Base-by-base conservation (phyloP, 2,329 filamentous ascomycete species). In the Camillea tinctor region DNA sequence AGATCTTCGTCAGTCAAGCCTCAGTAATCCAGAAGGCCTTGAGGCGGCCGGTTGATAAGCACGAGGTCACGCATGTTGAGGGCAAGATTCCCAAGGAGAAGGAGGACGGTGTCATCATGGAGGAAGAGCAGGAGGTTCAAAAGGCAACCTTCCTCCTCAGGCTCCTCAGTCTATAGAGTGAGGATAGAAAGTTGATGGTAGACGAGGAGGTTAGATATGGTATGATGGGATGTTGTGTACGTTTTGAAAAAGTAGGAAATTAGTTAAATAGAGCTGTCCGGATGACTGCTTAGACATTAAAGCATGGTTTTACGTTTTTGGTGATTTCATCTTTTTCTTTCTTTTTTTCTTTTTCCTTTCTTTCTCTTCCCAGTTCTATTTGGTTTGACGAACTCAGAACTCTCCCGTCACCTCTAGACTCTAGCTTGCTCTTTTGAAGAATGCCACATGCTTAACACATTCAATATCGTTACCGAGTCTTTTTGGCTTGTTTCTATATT, bases 101-200 rank as follows among this genome's bases (percentile, higher is more conserved):
- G 75, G 75, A 85, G 61, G 83, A 85, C 60, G 81, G 79, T 48
- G 76, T 93, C 57, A 93, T 96, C 72, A 80, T 84, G 50, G 87
- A 96, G 75, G 92, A 96, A 76, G 89, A 94, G 72, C 91, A 95
- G 71, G 91, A 95, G 75, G 84, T 96, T 61, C 90, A 93, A 71
- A 91, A 91, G 72, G 91, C 92, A 6, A 93, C 86, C 1, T 91
- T 94, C 77, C 77, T 92, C 78, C 76, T 96, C 72, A 85, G 91
- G 68, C 75, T 96, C 67, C 79, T 94, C 61, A 92, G 88, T 77
- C 74, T 96, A 69, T 93, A 80, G 59, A 58, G 20, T 22, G 49
- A n/a, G 2, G 50, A 26, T 20, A 44, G 54, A 40, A 30, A 48
- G 52, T 36, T 51, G 44, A 51, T 52, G 15, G 11, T 17, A n/a